Conservation (phyloP, 306 rosid species). For the Erythrophleum fordii region DNA sequence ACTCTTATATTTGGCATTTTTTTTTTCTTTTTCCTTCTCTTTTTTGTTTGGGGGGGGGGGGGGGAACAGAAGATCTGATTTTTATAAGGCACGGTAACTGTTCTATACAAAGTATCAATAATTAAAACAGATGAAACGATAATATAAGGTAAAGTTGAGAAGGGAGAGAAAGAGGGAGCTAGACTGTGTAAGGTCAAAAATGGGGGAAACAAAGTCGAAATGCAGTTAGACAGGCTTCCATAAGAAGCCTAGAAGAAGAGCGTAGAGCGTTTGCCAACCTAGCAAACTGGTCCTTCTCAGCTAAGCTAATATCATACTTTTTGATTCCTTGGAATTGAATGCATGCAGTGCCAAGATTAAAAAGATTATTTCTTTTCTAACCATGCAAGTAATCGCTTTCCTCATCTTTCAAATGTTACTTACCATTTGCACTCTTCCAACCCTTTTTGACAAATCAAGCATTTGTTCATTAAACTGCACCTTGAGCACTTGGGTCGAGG, state of each 20-base stretch:
- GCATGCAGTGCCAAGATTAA: not conserved
- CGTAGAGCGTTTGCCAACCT: not conserved
- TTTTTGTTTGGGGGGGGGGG: too few relatives aligned
- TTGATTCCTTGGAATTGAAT: constrained; percentile 4
- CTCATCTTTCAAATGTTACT: not conserved
- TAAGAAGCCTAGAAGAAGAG: not conserved
- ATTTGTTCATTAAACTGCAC: not conserved
- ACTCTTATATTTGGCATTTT: too few relatives aligned
- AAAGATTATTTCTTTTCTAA: not conserved
- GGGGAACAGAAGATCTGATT: too few relatives aligned
- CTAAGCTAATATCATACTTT: not conserved
- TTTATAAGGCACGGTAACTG: too few relatives aligned
- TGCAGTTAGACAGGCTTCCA: constrained; percentile 7
- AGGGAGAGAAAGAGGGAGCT: not conserved
- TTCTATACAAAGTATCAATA: not conserved
- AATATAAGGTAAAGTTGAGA: not conserved
- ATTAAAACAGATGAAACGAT: not conserved
- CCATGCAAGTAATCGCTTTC: constrained; percentile 6
- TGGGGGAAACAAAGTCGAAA: not conserved
- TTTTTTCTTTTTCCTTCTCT: too few relatives aligned
- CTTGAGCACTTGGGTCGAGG: not conserved
- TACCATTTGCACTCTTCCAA: too few relatives aligned
- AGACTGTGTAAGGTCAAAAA: not conserved
- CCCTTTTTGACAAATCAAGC: not conserved
- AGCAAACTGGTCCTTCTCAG: constrained; percentile 14